These are phyloP conservation scores for Neoboletus subvelutipes DNA, from an alignment of 768 basidiomycete species.

Conservation along the genomic window DNA sequence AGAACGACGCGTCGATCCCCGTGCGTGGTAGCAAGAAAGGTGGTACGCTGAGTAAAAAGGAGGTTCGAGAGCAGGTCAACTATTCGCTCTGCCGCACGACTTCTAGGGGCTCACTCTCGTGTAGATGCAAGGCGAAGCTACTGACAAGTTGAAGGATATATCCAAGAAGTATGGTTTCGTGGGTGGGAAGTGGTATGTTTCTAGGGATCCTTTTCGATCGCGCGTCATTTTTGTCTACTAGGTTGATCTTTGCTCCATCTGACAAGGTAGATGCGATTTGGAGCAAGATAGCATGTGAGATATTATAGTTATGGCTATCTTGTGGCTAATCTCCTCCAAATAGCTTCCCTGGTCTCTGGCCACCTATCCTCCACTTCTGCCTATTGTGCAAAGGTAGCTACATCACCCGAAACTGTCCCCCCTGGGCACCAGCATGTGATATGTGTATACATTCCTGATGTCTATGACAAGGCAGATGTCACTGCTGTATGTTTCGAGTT, in stretches of 20 bases:
- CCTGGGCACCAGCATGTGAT: conserved; percentile 62
- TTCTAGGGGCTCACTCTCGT: neutral
- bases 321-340: conserved; percentile 1
- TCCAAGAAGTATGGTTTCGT: conserved; percentile 54
- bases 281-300: conserved; percentile 59
- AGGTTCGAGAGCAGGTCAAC: conserved; percentile 63
- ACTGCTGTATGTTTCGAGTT: conserved; percentile 42
- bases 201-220: neutral
- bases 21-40: conserved; percentile 68
- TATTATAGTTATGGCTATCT: neutral
- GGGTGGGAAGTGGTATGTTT: conserved; percentile 64
- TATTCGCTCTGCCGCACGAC: neutral
- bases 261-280: conserved; percentile 67
- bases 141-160: conserved; percentile 57
- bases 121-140: conserved; percentile 60
- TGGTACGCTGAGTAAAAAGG: conserved; percentile 72
- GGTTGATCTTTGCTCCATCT: conserved; percentile 64
- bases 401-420: conserved; percentile 48
- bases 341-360: conserved; percentile 66
- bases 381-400: conserved; percentile 62
- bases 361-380: conserved; percentile 60
- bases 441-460: conserved; percentile 69
- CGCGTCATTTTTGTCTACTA: conserved; percentile 25
- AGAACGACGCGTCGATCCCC: conserved; percentile 70
- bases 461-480: conserved; percentile 62